Base-by-base conservation (phyloP, 208 protist species). In the Lotmaria passim region DNA sequence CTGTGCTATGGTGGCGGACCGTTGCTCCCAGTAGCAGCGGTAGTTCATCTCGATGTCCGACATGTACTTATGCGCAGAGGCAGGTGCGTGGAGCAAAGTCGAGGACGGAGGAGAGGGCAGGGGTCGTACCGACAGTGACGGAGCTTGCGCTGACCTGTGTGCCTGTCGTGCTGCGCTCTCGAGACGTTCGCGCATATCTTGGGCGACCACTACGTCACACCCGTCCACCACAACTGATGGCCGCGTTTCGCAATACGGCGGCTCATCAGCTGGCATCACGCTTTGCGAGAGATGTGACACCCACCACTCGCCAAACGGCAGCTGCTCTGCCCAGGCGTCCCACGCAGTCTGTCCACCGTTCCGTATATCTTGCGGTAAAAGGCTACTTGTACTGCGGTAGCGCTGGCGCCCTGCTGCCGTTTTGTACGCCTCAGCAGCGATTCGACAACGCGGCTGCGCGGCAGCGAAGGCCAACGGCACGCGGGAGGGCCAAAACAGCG, bases 241-340 rank as follows among this genome's bases (percentile, higher is more conserved):
- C 1, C 8, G 38, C 15, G 30, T 44, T 10, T 36, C 30, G 11
- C 34, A 19, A 31, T n/a, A 14, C 21, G 41, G 17, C 5, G 0
- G 30, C 41, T 24, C 51, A 7, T 61, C 52, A 12, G 41, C 59
- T 28, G 64, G 64, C 52, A 61, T 61, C 3, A 61, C 52, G 23
- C 14, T 19, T 24, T 69, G 38, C 39, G 64, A 50, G 10, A 69
- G 33, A 19, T 69, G 38, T 14, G 64, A 69, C 39, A 69, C 41
- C 64, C 64, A 69, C 51, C 64, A 60, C 39, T 69, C 64, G 10
- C 52, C 52, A 28, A 69, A 69, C 11, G 64, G 64, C 7, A 61
- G 30, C 64, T 53, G 64, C 28, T 15, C 23, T 38, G 64, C 64
- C 64, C 64, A 69, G 12, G 52, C 19, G 10, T 34, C 43, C 64